Evolutionary conservation across 2,329 filamentous ascomycete species (phyloP).

Genomic region (Tolypocladium amazonense): DNA sequence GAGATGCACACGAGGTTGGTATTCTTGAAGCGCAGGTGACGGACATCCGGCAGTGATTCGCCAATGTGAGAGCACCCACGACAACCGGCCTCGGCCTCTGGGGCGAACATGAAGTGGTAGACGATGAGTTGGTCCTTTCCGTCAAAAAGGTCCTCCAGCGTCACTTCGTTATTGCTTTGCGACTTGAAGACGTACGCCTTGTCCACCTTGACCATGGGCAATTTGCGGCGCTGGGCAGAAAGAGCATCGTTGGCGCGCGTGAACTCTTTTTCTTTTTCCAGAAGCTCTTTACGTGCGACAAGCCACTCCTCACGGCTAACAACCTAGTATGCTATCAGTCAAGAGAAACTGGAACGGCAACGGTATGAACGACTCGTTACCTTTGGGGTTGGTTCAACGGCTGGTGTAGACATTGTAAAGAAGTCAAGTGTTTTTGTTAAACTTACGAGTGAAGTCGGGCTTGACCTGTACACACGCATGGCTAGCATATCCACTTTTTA

Average conservation of each 20-base stretch:
- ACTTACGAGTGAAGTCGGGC: background rate
- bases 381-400: background rate
- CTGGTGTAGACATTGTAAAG: background rate
- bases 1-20: constrained; percentile 28
- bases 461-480: background rate
- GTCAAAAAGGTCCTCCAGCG: constrained; percentile 20
- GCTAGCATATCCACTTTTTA: background rate
- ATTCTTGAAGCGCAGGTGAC: constrained; percentile 24
- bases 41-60: constrained; percentile 26
- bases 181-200: constrained; percentile 25
- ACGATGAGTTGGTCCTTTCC: constrained; percentile 25
- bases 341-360: too few species aligned
- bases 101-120: constrained; percentile 36
- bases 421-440: background rate
- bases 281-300: constrained; percentile 18
- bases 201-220: constrained; percentile 28
- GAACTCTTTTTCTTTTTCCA: constrained; percentile 23
- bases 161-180: constrained; percentile 11
- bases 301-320: constrained; percentile 23
- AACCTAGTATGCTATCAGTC: constrained; percentile 9
- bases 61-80: constrained; percentile 25
- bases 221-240: constrained; percentile 18
- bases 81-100: constrained; percentile 22
- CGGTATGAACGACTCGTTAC: background rate
- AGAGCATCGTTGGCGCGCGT: constrained; percentile 18